Base-by-base conservation (phyloP, 441 rosid species). In the Adansonia rubrostipa region DNA sequence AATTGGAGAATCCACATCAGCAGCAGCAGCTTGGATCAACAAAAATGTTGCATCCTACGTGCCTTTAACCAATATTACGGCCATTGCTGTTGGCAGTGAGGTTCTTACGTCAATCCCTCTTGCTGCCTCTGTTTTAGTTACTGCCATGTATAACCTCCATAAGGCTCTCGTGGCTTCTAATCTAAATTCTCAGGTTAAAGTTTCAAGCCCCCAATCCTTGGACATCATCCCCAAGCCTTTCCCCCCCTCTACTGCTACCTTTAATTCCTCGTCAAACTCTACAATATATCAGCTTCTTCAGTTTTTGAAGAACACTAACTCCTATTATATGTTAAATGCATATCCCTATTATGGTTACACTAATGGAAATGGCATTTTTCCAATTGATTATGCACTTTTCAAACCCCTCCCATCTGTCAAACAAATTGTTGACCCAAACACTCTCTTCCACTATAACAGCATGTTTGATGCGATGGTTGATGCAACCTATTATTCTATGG, bases 401-500 rank as follows among this genome's bases (percentile, higher is more conserved):
- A 89, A 82, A 24, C 82, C 87, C 63, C 94, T 96, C 53, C 84
- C 98, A 36, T 47, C 94, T 0, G 97, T 91, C 73, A 96, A 96
- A 80, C 99, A 96, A 89, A 94, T 94, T 48, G 98, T 96, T 82
- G 99, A 96, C 74, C 98, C 99, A 1, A 96, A 94, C 87, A 96
- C 98, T 40, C 93, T 96, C 72, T 84, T 88, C 48, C 98, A 88
- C 83, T 96, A 96, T 77, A 79, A 86, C 82, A 94, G 99, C 83
- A 94, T 96, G 99, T 92, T 94, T 79, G 99, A 94, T 76, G 97
- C 98, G 3, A 91, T 94, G 98, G 95, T 96, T 58, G 99, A 96
- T 79, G 99, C 99, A 64, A 81, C 92, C 40, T 96, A 93, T 82
- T 96, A 93, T 84, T 89, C 99, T 22, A 92, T 96, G 65, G 89